Percentiles rank a stretch among this genome's conserved stretches.
Evolutionary conservation across 2,329 filamentous ascomycete species (phyloP).

Genomic region (Penicillium expansum): DNA sequence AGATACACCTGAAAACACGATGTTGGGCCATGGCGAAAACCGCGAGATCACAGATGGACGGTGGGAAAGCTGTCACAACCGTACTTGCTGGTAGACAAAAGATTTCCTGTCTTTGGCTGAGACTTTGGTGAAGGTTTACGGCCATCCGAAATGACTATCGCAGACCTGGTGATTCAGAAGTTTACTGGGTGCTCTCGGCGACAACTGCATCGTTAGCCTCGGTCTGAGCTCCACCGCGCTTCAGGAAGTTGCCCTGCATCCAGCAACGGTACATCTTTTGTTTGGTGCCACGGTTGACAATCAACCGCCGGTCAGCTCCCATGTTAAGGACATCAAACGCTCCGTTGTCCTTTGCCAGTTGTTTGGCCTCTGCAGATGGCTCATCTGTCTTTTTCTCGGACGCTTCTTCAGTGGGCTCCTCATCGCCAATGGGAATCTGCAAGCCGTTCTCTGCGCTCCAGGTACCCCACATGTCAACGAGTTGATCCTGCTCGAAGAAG

Average conservation of each 20-base stretch:
- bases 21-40: not conserved
- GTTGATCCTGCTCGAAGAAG: slow-evolving; percentile 87
- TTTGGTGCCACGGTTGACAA: slow-evolving; percentile 86
- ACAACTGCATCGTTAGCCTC: not conserved
- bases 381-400: not conserved
- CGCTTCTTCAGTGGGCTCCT: not conserved
- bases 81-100: not conserved
- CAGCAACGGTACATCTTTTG: slow-evolving; percentile 99
- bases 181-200: slow-evolving; percentile 14
- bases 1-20: not conserved
- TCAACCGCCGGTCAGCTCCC: slow-evolving; percentile 79
- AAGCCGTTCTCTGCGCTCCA: slow-evolving; percentile 39
- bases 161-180: not conserved
- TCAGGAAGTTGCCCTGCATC: slow-evolving; percentile 47
- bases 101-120: not conserved
- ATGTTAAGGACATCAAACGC: slow-evolving; percentile 73
- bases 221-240: slow-evolving; percentile 23
- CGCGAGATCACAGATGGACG: not conserved
- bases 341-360: slow-evolving; percentile 19
- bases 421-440: slow-evolving; percentile 16
- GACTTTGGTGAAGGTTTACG: not conserved
- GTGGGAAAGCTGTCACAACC: not conserved
- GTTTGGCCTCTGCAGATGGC: slow-evolving; percentile 9
- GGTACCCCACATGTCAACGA: slow-evolving; percentile 73
- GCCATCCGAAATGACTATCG: not conserved